Base-by-base conservation (phyloP, 331 rosid genomes). In the Cydonia oblonga region DNA sequence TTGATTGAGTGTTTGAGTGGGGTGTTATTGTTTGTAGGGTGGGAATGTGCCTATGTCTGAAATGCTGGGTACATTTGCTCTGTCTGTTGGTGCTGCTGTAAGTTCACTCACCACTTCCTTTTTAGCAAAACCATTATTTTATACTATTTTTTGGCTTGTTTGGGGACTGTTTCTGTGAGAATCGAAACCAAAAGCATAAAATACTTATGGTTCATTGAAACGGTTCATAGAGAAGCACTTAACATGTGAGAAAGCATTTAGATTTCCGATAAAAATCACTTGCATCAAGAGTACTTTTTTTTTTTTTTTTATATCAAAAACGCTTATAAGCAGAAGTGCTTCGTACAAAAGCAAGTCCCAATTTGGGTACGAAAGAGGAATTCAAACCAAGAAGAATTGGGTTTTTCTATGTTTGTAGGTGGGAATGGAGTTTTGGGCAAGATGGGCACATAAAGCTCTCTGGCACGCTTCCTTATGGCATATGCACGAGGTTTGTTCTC, bases 351-450 rank as follows among this genome's bases (percentile, higher is more conserved):
- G 52, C 0, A 15, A 15, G 53, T 5, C 3, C 52, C n/a, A n/a
- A n/a, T n/a, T n/a, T n/a, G n/a, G n/a, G n/a, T n/a, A n/a, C n/a
- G n/a, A n/a, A n/a, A n/a, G n/a, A n/a, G n/a, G n/a, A n/a, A n/a
- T n/a, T n/a, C n/a, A n/a, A n/a, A n/a, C n/a, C n/a, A n/a, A n/a
- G n/a, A n/a, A n/a, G 42, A 38, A 38, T 38, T 35, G 58, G 70
- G 66, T 69, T 29, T 9, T 9, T 29, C 18, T 75, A 75, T 79
- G 12, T 23, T 61, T 16, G 0, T 73, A 92, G 97, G 97, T 92
- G 77, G 97, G 97, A 2, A 92, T 92, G 97, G 97, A 92, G 75
- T 92, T 88, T 81, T 92, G 97, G 97, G 97, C 97, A 63, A 88
- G 96, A 84, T 90, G 97, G 97, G 96, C 97, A 70, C 97, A 91